Percentiles rank a stretch among this genome's conserved stretches.
Conservation (phyloP, 2,329 filamentous ascomycete genomes). For the Neopestalotiopsis sp. region DNA sequence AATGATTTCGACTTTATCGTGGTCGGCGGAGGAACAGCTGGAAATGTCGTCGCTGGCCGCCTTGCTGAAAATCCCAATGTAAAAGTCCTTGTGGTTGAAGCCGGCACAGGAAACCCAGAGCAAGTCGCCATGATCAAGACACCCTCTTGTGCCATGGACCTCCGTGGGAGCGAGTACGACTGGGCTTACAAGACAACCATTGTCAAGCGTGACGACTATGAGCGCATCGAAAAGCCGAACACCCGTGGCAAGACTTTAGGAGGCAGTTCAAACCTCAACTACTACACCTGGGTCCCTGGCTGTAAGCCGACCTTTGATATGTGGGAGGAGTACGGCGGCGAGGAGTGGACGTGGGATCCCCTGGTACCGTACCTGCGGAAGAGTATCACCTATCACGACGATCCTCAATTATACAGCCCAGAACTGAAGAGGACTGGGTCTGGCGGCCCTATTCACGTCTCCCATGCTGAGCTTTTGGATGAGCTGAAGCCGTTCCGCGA, state of each 20-base stretch:
- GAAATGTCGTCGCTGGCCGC: slow-evolving; percentile 54
- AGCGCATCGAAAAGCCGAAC: slow-evolving; percentile 67
- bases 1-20: slow-evolving; percentile 39
- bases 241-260: slow-evolving; percentile 65
- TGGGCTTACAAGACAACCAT: slow-evolving; percentile 68
- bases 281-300: slow-evolving; percentile 68
- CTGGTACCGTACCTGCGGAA: slow-evolving; percentile 59
- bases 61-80: slow-evolving; percentile 57
- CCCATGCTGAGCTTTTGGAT: slow-evolving; percentile 55
- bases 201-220: slow-evolving; percentile 63
- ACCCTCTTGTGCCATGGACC: slow-evolving; percentile 56
- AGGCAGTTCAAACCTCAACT: slow-evolving; percentile 64
- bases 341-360: slow-evolving; percentile 66
- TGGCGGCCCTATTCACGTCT: background rate
- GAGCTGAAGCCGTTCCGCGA: slow-evolving; percentile 59
- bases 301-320: slow-evolving; percentile 67
- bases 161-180: slow-evolving; percentile 61
- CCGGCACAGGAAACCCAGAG: slow-evolving; percentile 51
- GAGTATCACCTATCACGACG: slow-evolving; percentile 63
- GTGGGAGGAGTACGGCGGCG: slow-evolving; percentile 74
- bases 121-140: slow-evolving; percentile 56
- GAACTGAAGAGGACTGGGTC: slow-evolving; percentile 49
- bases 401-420: slow-evolving; percentile 48
- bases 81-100: slow-evolving; percentile 52
- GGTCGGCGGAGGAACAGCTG: slow-evolving; percentile 49